A percentile compares a stretch with the other conserved stretches of the same genome.
phyloP scores from a whole-genome alignment of 169 alveolate genomes.

The Plasmodium berghei region DNA sequence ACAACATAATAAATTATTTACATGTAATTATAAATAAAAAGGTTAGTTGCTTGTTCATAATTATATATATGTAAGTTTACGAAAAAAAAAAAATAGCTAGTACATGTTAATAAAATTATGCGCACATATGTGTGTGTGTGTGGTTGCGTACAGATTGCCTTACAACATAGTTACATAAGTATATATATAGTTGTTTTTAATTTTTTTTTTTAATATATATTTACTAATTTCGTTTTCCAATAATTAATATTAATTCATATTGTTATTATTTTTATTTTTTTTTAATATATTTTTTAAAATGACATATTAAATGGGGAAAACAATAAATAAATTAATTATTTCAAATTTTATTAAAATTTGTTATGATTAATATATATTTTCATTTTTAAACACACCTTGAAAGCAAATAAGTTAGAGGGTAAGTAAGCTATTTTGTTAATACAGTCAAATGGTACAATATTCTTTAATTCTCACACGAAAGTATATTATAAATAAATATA shows the following conservation, averaged over 20 bases:
- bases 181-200: too few relatives aligned
- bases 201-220: too few relatives aligned
- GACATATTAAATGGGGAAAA: neutral
- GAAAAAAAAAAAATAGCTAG: constrained; percentile 39
- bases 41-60: neutral
- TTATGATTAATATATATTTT: neutral
- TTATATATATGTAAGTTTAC: neutral
- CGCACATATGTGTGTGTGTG: constrained; percentile 25
- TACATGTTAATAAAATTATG: neutral
- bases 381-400: constrained; percentile 2
- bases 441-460: neutral
- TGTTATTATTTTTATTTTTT: neutral
- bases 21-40: neutral
- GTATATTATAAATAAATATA: neutral
- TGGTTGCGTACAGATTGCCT: neutral
- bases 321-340: too few relatives aligned
- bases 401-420: neutral
- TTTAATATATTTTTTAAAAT: too few relatives aligned
- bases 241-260: too few relatives aligned
- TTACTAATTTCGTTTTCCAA: too few relatives aligned
- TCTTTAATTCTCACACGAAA: neutral
- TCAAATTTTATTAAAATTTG: neutral
- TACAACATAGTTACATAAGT: too few relatives aligned
- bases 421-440: neutral
- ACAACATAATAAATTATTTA: neutral